Percentiles rank a stretch among this genome's conserved stretches.
These are phyloP conservation scores for Dacryopinax spathularia DNA, from an alignment of 768 basidiomycete genomes.

Conservation along the genomic window DNA sequence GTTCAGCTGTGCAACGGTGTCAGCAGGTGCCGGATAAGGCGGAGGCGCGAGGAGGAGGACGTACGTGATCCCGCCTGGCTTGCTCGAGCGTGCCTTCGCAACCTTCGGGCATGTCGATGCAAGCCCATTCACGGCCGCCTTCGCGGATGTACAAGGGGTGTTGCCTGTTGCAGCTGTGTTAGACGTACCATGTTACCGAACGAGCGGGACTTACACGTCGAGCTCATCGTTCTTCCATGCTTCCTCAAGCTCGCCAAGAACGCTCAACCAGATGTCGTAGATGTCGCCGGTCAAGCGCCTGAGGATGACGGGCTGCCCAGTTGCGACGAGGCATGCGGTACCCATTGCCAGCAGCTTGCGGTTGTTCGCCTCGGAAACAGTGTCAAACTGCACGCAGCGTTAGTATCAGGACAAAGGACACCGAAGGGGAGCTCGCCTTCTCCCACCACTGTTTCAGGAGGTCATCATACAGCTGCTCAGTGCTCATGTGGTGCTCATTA, in stretches of 20 bases:
- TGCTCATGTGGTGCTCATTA: constrained; percentile 26
- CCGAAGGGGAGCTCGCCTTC: constrained; percentile 36
- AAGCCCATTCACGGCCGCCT: constrained; percentile 34
- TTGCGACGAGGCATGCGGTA: constrained; percentile 59
- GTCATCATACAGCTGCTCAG: constrained; percentile 48
- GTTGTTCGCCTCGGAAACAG: constrained; percentile 71
- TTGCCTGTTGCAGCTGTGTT: background rate
- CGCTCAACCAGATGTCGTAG: constrained; percentile 78
- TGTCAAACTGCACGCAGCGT: constrained; percentile 63
- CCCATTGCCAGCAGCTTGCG: constrained; percentile 78
- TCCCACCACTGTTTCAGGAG: constrained; percentile 73
- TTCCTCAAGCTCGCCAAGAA: constrained; percentile 76
- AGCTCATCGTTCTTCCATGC: constrained; percentile 29
- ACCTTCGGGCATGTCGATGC: constrained; percentile 44
- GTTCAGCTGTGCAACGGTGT: constrained; percentile 38
- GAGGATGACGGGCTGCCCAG: constrained; percentile 58
- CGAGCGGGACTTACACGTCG: constrained; percentile 11
- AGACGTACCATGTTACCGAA: background rate
- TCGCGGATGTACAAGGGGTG: constrained; percentile 39
- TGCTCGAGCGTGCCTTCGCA: constrained; percentile 62
- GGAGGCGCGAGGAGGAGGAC: constrained; percentile 15
- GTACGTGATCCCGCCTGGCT: constrained; percentile 55
- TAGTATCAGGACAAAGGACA: background rate
- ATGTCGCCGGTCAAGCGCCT: constrained; percentile 57
- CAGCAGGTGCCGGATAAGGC: background rate